phyloP scores from a whole-genome alignment of 2,329 filamentous ascomycete genomes.

The Blastomyces silverae region DNA sequence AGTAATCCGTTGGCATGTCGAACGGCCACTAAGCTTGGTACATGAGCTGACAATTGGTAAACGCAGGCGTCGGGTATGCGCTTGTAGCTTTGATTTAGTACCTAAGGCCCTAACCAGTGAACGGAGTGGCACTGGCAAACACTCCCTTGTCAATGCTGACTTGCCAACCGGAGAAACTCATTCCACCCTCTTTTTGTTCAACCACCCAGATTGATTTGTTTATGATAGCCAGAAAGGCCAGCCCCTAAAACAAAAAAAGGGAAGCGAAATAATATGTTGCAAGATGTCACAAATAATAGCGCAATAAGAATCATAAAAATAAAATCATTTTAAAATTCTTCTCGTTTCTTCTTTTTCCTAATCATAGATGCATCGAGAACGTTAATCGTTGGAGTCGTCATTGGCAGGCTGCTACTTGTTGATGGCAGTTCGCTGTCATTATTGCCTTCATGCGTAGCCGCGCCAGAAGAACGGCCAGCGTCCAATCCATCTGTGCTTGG shows the following conservation, averaged over 20 bases:
- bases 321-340: not conserved
- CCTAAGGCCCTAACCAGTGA: no score
- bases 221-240: not conserved
- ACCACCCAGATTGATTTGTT: not conserved
- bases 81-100: not conserved
- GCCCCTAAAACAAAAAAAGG: not conserved
- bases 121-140: not conserved
- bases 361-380: constrained; percentile 35
- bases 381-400: constrained; percentile 28
- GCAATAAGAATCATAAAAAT: not conserved
- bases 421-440: constrained; percentile 18
- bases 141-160: not conserved
- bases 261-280: not conserved
- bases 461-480: not conserved
- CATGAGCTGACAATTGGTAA: not conserved
- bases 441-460: not conserved
- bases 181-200: not conserved
- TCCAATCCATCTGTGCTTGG: not conserved
- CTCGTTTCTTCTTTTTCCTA: constrained; percentile 37
- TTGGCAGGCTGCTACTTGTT: constrained; percentile 14
- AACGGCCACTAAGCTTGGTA: not conserved
- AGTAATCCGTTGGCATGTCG: not conserved
- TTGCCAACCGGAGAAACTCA: not conserved
- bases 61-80: not conserved
- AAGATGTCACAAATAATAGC: not conserved